Percentiles rank a stretch among this genome's conserved stretches.
Conservation (phyloP, 1,284 basidiomycete species). For the Amylostereum areolatum region DNA sequence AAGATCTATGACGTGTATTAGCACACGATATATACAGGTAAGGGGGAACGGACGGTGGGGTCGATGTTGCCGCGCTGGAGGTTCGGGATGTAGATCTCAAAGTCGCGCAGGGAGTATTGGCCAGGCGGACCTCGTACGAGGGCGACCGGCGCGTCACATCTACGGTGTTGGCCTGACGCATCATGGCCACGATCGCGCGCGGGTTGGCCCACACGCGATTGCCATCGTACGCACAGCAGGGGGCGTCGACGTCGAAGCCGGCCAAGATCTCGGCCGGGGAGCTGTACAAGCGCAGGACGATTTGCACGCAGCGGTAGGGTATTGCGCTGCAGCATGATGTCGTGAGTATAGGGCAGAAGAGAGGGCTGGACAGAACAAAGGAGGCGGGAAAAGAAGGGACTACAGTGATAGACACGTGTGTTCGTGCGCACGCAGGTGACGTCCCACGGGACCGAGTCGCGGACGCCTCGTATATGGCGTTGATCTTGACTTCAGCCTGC, state of each 20-base stretch:
- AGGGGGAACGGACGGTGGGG: constrained; percentile 38
- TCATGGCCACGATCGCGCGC: constrained; percentile 47
- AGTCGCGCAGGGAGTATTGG: constrained; percentile 49
- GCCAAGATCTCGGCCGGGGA: constrained; percentile 57
- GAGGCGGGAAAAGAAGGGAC: no score
- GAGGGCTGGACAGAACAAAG: no score
- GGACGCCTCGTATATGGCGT: constrained; percentile 52
- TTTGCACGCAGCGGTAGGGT: constrained; percentile 43
- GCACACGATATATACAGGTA: background rate
- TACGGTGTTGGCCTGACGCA: constrained; percentile 55
- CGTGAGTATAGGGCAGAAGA: background rate
- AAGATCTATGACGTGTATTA: constrained; percentile 40
- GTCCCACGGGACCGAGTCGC: constrained; percentile 59
- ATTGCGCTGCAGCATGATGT: background rate
- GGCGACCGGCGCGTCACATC: constrained; percentile 54
- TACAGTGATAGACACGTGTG: constrained; percentile 62
- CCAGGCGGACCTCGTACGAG: constrained; percentile 55
- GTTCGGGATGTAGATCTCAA: constrained; percentile 49
- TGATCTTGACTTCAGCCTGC: constrained; percentile 53
- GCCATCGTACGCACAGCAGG: constrained; percentile 53
- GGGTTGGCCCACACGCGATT: constrained; percentile 51
- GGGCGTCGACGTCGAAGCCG: constrained; percentile 57
- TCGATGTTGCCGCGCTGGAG: constrained; percentile 46
- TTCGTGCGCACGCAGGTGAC: constrained; percentile 55
- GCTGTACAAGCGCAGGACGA: constrained; percentile 47